phyloP scores from a whole-genome alignment of 345 rosid species.

The Hibiscus mutabilis region DNA sequence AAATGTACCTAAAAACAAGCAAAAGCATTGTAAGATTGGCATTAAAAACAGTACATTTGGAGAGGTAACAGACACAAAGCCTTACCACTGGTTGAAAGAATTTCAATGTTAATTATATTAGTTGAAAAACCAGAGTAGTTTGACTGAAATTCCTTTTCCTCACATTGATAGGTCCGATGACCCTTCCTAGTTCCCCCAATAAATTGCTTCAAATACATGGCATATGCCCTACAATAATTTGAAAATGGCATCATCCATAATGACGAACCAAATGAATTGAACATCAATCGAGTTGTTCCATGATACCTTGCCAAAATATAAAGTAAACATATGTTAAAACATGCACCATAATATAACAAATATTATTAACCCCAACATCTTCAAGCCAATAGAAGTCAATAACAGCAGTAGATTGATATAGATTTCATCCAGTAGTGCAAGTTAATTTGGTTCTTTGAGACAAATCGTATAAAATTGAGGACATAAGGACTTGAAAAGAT shows the following conservation, averaged over 20 bases:
- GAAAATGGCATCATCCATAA: slow-evolving; percentile 92
- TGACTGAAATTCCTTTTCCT: slow-evolving; percentile 58
- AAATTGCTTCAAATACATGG: slow-evolving; percentile 65
- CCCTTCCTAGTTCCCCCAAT: slow-evolving; percentile 46
- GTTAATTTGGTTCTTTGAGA: slow-evolving; percentile 1
- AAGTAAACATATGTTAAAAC: slow-evolving; percentile 28
- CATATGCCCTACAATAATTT: slow-evolving; percentile 73
- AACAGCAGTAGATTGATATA: not conserved
- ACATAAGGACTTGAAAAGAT: not conserved
- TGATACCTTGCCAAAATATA: slow-evolving; percentile 63
- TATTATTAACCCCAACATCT: not conserved
- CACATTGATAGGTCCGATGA: slow-evolving; percentile 48
- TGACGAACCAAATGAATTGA: slow-evolving; percentile 86
- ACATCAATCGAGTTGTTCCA: slow-evolving; percentile 94
- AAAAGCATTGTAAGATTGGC: no score
- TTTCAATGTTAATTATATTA: slow-evolving; percentile 81
- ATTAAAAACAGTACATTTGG: no score
- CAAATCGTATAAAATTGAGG: not conserved
- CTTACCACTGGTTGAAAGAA: slow-evolving; percentile 74
- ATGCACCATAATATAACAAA: slow-evolving; percentile 1
- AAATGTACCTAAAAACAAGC: no score
- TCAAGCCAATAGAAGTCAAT: slow-evolving; percentile 8
- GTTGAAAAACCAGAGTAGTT: slow-evolving; percentile 99
- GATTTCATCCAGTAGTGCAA: not conserved
- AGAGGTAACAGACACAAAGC: no score